phyloP scores from a whole-genome alignment of 1,284 basidiomycete species.

The Apiotrichum montevideense region DNA sequence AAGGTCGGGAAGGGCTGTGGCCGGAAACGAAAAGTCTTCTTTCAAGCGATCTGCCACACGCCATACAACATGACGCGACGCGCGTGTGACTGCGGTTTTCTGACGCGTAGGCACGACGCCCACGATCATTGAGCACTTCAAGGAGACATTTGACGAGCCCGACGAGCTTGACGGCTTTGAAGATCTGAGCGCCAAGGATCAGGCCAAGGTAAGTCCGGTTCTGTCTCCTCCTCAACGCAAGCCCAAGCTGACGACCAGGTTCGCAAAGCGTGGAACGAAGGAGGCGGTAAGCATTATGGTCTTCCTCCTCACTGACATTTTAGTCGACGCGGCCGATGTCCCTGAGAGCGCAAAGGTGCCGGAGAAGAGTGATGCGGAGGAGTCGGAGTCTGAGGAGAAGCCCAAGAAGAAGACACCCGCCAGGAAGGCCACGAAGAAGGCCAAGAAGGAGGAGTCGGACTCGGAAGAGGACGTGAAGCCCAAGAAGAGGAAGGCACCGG shows the following conservation, averaged over 20 bases:
- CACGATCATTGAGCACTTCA: slow-evolving; percentile 66
- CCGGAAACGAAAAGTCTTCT: no score
- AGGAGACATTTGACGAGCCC: slow-evolving; percentile 56
- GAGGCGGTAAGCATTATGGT: slow-evolving; percentile 45
- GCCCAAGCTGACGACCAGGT: slow-evolving; percentile 51
- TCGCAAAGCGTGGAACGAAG: slow-evolving; percentile 62
- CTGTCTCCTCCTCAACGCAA: no score
- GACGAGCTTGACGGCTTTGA: slow-evolving; percentile 50
- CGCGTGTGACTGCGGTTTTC: neutral
- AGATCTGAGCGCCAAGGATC: slow-evolving; percentile 41
- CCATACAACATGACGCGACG: no score
- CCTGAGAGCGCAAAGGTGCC: slow-evolving; percentile 58
- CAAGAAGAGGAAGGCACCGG: slow-evolving; percentile 6
- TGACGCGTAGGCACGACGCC: slow-evolving; percentile 58
- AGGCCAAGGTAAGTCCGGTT: slow-evolving; percentile 49
- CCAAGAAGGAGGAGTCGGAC: slow-evolving; percentile 5
- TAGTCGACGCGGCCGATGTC: slow-evolving; percentile 68
- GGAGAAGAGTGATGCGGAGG: slow-evolving; percentile 4
- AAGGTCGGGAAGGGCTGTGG: no score
- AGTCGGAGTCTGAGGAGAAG: slow-evolving; percentile 19
- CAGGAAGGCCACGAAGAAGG: neutral
- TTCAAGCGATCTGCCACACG: no score
- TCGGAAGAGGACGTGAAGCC: slow-evolving; percentile 18
- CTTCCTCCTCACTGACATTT: slow-evolving; percentile 1
- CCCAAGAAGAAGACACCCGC: neutral